Base-by-base conservation (phyloP, 306 rosid genomes). In the Corylus avellana region DNA sequence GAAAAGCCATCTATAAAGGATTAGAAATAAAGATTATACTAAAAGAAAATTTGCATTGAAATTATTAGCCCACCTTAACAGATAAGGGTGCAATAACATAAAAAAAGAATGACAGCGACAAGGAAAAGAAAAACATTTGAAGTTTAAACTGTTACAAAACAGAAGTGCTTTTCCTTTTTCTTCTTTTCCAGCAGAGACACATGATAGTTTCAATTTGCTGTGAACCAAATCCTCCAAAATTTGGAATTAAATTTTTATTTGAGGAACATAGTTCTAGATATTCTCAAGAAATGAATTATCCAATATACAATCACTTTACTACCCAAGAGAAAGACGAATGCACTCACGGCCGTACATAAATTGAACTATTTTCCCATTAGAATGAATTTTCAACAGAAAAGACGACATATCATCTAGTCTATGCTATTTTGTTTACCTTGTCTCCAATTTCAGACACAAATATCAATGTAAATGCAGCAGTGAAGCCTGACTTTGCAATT, bases 361-460 rank as follows among this genome's bases (percentile, higher is more conserved):
- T 57, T 0, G 17, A 57, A 56, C 46, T 12, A 32, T 73, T 70
- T 68, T 55, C 57, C 22, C 11, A 57, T n/a, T 47, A n/a, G 61
- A 35, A 64, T 1, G 29, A 70, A 63, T 35, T 16, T 46, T 37
- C 18, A 67, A 59, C 78, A 73, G 66, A 49, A 39, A 8, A 70
- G 76, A 82, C 18, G 12, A 29, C 16, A 73, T 8, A 56, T 5
- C 9, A n/a, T 55, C 49, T 75, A 56, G 70, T 18, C 72, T 67
- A 64, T 54, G 17, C 35, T 80, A 80, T 54, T 50, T 66, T 47
- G 55, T 13, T 81, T 86, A 95, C 99, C 98, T 95, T 95, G 91
- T 95, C 99, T 39, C 99, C 99, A 78, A 95, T 95, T 91, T 95
- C 99, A 79, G 99, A 95, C 79, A 95, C 93, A 85, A 89, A 93